These are phyloP conservation scores for Microcyclospora tardicrescens DNA, from an alignment of 2,329 filamentous ascomycete genomes.

Conservation along the genomic window DNA sequence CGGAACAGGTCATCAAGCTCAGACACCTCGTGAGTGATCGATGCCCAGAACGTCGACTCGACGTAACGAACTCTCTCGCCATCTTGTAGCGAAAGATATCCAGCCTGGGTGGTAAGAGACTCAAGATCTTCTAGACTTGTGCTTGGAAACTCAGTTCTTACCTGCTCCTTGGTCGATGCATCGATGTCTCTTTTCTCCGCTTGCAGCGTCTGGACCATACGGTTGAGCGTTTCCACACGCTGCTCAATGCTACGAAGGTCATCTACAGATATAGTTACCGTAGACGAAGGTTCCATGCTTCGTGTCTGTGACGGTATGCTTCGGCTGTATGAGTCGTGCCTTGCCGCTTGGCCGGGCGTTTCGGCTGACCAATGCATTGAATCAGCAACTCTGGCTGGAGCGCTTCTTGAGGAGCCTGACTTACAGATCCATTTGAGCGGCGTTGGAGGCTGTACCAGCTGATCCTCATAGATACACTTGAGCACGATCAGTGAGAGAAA, in stretches of 20 bases:
- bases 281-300: not conserved
- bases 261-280: not conserved
- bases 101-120: not conserved
- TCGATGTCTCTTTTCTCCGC: not conserved
- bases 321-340: no score
- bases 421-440: not conserved
- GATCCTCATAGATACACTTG: slow-evolving; percentile 1
- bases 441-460: not conserved
- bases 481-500: no score
- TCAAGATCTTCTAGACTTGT: not conserved
- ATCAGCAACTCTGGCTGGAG: no score
- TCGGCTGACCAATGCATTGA: no score
- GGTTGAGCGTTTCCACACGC: not conserved
- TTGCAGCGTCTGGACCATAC: not conserved
- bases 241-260: not conserved
- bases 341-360: no score
- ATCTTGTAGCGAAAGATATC: slow-evolving; percentile 1
- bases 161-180: not conserved
- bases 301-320: no score
- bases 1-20: not conserved
- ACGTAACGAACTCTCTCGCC: not conserved
- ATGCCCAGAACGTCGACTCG: not conserved
- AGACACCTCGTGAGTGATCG: not conserved
- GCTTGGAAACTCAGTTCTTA: not conserved
- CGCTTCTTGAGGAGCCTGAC: not conserved